Base-by-base conservation (phyloP, 768 basidiomycete species). In the Tricholoma terreum region DNA sequence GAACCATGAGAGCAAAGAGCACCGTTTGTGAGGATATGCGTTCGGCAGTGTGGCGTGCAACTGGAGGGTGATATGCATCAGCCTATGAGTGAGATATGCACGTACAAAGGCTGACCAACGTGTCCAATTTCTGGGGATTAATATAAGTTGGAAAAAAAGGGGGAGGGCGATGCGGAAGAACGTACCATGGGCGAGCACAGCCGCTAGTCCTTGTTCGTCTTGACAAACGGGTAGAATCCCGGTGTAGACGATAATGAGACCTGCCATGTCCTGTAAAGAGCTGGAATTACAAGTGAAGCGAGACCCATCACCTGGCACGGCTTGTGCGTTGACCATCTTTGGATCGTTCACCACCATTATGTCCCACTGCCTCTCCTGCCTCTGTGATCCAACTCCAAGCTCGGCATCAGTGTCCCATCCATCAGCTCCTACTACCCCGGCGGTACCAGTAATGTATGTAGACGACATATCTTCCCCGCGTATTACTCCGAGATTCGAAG, bases 181-280 rank as follows among this genome's bases (percentile, higher is more conserved):
- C 80, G 3, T 54, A 90, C 93, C 92, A 69, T 97, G 94, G 0
- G 90, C 84, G 2, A 98, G 72, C 1, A 97, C 87, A 15, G 87
- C 86, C 1, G 94, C 91, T 0, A 98, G 74, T 0, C 92, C 92
- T 63, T 89, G 81, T 62, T 94, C 91, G 59, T 92, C 85, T 58
- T 74, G 75, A 46, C 85, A 86, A 6, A 94, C 73, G 0, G 90
- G 91, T 3, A 97, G 69, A 34, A 97, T 92, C 0, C 94, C 94
- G 0, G 92, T 94, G 66, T 91, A 96, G 9, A 98, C 90, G 31
- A 94, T 80, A 53, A 97, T 86, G 50, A 86, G 80, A 1, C 88
- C 89, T 85, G 14, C 12, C n/a, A 3, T 30, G 21, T 33, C 4
- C 12, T n/a, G 21, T 54, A 10, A 54, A 15, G 14, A 31, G 27